These are phyloP conservation scores for Paramecium octaurelia DNA, from an alignment of 73 alveolate species.

Conservation along the genomic window DNA sequence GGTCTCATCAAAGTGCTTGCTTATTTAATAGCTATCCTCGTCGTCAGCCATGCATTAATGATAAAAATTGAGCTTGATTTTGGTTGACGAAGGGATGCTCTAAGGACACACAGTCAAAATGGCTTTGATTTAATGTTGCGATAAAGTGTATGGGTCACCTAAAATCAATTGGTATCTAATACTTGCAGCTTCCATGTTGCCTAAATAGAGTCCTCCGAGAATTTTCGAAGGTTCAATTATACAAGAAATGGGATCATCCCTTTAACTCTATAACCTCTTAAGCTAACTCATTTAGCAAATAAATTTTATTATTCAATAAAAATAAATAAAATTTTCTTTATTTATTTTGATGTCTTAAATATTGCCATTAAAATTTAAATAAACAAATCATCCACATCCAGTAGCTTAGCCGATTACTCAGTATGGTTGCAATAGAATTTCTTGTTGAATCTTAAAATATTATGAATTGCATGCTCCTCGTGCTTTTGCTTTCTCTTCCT, in stretches of 20 bases:
- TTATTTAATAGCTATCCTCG: constrained; percentile 13
- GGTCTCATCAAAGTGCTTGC: constrained; percentile 38
- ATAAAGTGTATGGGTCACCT: background rate
- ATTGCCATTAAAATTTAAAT: background rate
- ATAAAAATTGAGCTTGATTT: background rate
- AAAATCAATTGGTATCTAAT: background rate
- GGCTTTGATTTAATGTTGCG: background rate
- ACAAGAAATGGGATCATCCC: constrained; percentile 5
- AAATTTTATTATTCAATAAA: background rate
- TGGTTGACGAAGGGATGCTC: background rate
- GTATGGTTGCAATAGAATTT: background rate
- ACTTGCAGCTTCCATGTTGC: constrained; percentile 53
- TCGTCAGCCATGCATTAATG: constrained; percentile 18
- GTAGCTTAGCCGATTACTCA: background rate
- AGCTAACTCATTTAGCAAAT: background rate
- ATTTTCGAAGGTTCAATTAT: background rate
- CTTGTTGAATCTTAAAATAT: background rate
- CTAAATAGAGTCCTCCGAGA: constrained; percentile 53
- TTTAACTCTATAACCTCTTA: background rate
- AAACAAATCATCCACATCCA: background rate
- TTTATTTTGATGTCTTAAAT: background rate
- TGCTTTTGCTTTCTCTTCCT: background rate
- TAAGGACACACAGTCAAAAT: background rate
- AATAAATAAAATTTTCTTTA: background rate
- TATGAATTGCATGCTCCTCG: background rate